Conservation (phyloP, 1,139 yeast genomes). For the Wickerhamomyces sp. region DNA sequence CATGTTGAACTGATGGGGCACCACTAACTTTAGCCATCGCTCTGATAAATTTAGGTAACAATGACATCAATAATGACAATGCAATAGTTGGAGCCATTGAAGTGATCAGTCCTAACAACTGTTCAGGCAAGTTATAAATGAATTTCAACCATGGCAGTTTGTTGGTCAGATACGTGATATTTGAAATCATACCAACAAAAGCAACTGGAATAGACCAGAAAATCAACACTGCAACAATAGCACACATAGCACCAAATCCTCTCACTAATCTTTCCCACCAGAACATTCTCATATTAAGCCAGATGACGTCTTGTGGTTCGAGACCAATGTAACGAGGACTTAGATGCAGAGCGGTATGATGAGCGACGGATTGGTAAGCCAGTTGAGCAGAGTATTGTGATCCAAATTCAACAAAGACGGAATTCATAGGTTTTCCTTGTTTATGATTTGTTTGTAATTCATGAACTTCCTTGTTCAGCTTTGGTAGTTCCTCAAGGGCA, state of each 20-base stretch:
- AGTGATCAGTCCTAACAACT: constrained; percentile 74
- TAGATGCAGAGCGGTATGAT: constrained; percentile 59
- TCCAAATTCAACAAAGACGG: constrained; percentile 83
- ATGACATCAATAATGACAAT: constrained; percentile 75
- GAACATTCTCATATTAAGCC: constrained; percentile 78
- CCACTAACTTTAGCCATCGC: constrained; percentile 65
- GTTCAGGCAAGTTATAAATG: constrained; percentile 61
- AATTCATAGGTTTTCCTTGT: constrained; percentile 41
- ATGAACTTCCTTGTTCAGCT: constrained; percentile 59
- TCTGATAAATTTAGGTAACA: constrained; percentile 69
- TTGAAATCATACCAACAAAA: constrained; percentile 89
- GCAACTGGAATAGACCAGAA: constrained; percentile 97
- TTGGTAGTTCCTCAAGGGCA: constrained; percentile 60
- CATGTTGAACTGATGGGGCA: constrained; percentile 53
- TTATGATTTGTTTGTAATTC: constrained; percentile 54
- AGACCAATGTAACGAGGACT: constrained; percentile 61
- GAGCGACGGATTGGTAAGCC: constrained; percentile 78
- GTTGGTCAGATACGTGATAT: constrained; percentile 65
- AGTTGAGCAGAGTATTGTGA: constrained; percentile 84
- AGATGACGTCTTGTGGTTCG: constrained; percentile 76
- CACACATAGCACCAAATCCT: constrained; percentile 51
- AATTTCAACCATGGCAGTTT: constrained; percentile 67
- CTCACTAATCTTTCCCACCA: constrained; percentile 82
- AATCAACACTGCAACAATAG: constrained; percentile 58
- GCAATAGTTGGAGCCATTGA: constrained; percentile 82